Evolutionary conservation across 192 early-diverging fungal genomes (phyloP).

Genomic region (Entomortierella beljakovae): DNA sequence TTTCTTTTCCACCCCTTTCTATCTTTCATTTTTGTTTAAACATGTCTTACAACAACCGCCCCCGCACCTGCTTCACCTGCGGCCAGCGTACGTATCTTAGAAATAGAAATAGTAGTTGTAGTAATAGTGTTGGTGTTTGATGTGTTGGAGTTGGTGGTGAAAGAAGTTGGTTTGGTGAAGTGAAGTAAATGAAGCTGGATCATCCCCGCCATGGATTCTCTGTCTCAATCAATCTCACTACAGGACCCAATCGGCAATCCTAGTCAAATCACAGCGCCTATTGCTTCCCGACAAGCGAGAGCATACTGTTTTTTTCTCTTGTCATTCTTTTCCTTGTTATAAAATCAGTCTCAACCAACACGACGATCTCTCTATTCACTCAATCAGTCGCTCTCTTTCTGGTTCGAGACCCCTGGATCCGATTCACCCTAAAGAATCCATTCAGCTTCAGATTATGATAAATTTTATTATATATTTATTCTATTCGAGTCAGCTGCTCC

Average conservation of each 20-base stretch:
- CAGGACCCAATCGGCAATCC: not conserved
- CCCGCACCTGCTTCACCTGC: slow-evolving; percentile 55
- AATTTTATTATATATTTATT: too few species aligned
- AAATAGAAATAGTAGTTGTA: too few species aligned
- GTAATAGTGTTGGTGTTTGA: slow-evolving; percentile 9
- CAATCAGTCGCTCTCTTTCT: not conserved
- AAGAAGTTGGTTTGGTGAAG: slow-evolving; percentile 12
- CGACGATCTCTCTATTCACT: not conserved
- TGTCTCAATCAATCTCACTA: too few species aligned
- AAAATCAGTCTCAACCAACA: not conserved
- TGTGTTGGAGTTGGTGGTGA: slow-evolving; percentile 14
- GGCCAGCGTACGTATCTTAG: slow-evolving; percentile 52
- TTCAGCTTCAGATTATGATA: too few species aligned
- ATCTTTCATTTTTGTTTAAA: slow-evolving; percentile 10
- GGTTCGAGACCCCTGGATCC: not conserved
- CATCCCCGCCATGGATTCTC: not conserved
- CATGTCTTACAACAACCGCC: slow-evolving; percentile 48
- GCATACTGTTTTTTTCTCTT: not conserved
- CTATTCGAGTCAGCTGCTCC: too few species aligned
- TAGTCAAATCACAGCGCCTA: not conserved
- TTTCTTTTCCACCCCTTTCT: slow-evolving; percentile 14
- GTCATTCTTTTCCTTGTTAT: too few species aligned
- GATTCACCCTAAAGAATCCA: not conserved
- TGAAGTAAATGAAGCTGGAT: slow-evolving; percentile 9
- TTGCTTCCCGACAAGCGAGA: not conserved